A percentile compares a stretch with the other conserved stretches of the same genome.
These are phyloP conservation scores for Pseudozyma hubeiensis DNA, from an alignment of 1,284 basidiomycete genomes.

Conservation along the genomic window DNA sequence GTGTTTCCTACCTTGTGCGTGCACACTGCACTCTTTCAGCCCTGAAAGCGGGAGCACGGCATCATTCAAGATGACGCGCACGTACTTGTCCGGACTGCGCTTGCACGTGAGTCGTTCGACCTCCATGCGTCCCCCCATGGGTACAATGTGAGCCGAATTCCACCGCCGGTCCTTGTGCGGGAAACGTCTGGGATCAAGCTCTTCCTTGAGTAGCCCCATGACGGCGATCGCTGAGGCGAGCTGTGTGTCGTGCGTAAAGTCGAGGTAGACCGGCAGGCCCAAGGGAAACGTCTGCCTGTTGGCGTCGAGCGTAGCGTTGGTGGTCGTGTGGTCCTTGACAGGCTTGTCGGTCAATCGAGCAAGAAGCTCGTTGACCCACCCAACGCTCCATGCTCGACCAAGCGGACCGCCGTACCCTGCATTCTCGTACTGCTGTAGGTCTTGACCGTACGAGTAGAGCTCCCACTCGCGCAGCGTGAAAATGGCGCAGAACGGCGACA, in stretches of 20 bases:
- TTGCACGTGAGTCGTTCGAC: slow-evolving; percentile 20
- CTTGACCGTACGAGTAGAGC: slow-evolving; percentile 28
- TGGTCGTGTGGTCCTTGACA: slow-evolving; percentile 20
- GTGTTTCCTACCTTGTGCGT: slow-evolving; percentile 17
- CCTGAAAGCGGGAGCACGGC: slow-evolving; percentile 14
- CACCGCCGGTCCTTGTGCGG: slow-evolving; percentile 11
- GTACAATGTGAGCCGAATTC: slow-evolving; percentile 21
- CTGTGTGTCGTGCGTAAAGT: slow-evolving; percentile 28
- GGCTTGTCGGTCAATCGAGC: slow-evolving; percentile 23
- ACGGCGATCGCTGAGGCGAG: slow-evolving; percentile 20
- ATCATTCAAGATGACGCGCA: slow-evolving; percentile 21
- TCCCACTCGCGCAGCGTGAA: slow-evolving; percentile 22
- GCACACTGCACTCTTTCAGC: slow-evolving; percentile 15
- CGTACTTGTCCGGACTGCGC: slow-evolving; percentile 15
- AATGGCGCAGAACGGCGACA: slow-evolving; percentile 29
- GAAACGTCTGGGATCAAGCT: slow-evolving; percentile 6
- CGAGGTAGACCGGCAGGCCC: slow-evolving; percentile 14
- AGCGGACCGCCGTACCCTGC: slow-evolving; percentile 21
- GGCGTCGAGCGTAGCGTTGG: slow-evolving; percentile 26
- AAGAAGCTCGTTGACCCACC: slow-evolving; percentile 35
- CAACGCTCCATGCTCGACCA: slow-evolving; percentile 23
- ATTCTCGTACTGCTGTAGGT: slow-evolving; percentile 27
- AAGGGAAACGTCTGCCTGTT: slow-evolving; percentile 12
- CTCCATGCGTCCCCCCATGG: slow-evolving; percentile 16
- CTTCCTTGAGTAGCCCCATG: slow-evolving; percentile 20